Percentiles rank a stretch among this genome's conserved stretches.
Conservation (phyloP, 768 basidiomycete genomes). For the Rhizopogon vesiculosus region DNA sequence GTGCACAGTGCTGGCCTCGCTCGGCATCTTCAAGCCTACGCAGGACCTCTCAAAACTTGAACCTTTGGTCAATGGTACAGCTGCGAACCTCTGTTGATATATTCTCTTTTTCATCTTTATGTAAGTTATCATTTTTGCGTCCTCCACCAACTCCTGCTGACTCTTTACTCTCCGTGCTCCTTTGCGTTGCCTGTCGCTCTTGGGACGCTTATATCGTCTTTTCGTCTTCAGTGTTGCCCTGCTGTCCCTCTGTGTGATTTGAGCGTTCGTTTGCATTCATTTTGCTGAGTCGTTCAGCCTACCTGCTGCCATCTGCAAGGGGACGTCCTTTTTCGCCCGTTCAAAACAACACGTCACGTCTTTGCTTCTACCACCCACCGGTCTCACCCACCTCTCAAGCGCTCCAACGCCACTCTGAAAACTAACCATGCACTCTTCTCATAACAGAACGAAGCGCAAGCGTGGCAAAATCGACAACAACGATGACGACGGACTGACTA, state of each 20-base stretch:
- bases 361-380: slow-evolving; percentile 22
- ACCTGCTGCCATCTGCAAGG: slow-evolving; percentile 18
- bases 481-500: slow-evolving; percentile 40
- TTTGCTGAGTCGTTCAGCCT: slow-evolving; percentile 13
- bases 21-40: slow-evolving; percentile 9
- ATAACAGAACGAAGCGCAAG: slow-evolving; percentile 44
- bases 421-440: slow-evolving; percentile 31
- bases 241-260: slow-evolving; percentile 23
- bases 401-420: slow-evolving; percentile 11
- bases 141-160: slow-evolving; percentile 19
- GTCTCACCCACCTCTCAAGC: slow-evolving; percentile 15
- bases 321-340: slow-evolving; percentile 21
- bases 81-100: slow-evolving; percentile 21
- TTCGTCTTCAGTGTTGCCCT: slow-evolving; percentile 15
- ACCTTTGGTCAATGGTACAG: slow-evolving; percentile 27
- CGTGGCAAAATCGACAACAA: slow-evolving; percentile 47
- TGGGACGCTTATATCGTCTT: slow-evolving; percentile 16
- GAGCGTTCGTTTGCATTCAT: slow-evolving; percentile 28
- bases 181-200: slow-evolving; percentile 16
- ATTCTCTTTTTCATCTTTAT: slow-evolving; percentile 24
- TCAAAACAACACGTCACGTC: slow-evolving; percentile 19
- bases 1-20: slow-evolving; percentile 14
- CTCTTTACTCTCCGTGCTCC: slow-evolving; percentile 8
- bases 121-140: slow-evolving; percentile 27
- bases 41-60: slow-evolving; percentile 18